Evolutionary conservation across 805 yeast species (phyloP).

Genomic region (Candida khao-thaluensis): DNA sequence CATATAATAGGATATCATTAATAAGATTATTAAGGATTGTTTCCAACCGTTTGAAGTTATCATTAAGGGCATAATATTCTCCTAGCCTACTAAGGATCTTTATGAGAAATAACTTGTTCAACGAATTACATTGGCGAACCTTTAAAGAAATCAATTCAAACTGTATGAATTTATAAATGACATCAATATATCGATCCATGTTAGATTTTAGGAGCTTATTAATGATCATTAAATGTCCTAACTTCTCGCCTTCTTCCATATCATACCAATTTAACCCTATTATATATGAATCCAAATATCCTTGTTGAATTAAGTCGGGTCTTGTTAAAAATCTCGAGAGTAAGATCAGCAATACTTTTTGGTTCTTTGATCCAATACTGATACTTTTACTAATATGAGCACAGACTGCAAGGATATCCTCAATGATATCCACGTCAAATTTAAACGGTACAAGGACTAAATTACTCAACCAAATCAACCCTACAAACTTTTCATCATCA

Average conservation of each 20-base stretch:
- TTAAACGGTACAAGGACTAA: conserved; percentile 75
- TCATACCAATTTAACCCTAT: conserved; percentile 19
- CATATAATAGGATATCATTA: conserved; percentile 30
- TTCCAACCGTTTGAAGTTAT: conserved; percentile 42
- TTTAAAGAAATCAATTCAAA: conserved; percentile 14
- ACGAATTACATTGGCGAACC: neutral
- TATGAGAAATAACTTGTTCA: conserved; percentile 25
- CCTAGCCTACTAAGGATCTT: conserved; percentile 41
- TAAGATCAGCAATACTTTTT: conserved; percentile 50
- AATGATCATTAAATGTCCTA: conserved; percentile 43
- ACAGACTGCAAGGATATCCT: conserved; percentile 36
- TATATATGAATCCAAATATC: conserved; percentile 21
- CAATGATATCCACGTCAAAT: conserved; percentile 37
- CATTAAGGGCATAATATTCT: conserved; percentile 19
- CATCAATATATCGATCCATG: conserved; percentile 1
- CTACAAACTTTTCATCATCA: conserved; percentile 31
- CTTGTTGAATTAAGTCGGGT: conserved; percentile 35
- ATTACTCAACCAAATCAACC: conserved; percentile 71
- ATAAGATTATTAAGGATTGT: conserved; percentile 49
- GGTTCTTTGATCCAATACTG: conserved; percentile 54
- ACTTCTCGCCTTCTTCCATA: conserved; percentile 14
- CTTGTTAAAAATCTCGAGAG: conserved; percentile 56
- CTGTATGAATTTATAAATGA: conserved; percentile 11
- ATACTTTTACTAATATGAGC: conserved; percentile 26
- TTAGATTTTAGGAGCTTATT: conserved; percentile 36